Conservation (phyloP, 2,329 filamentous ascomycete genomes). For the Zarea fungicola region DNA sequence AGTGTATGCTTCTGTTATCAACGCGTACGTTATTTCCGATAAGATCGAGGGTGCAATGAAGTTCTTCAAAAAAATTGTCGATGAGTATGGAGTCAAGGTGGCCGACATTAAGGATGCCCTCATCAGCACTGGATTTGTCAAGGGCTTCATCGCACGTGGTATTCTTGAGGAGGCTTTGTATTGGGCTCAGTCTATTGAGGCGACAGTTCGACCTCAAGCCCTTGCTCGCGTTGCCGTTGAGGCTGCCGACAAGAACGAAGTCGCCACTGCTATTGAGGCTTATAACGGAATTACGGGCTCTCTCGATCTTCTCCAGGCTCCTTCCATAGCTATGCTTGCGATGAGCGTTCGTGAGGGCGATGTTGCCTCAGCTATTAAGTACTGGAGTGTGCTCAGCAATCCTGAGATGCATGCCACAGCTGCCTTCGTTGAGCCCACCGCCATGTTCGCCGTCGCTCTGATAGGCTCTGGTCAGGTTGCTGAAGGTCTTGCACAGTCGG, state of each 20-base stretch:
- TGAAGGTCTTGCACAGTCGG: constrained; percentile 74
- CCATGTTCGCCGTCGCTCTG: constrained; percentile 86
- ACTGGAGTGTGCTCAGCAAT: constrained; percentile 70
- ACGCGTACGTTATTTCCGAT: constrained; percentile 78
- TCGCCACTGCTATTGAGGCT: constrained; percentile 60
- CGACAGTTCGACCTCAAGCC: constrained; percentile 52
- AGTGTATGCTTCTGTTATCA: constrained; percentile 88
- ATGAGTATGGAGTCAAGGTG: constrained; percentile 53
- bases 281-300: constrained; percentile 54
- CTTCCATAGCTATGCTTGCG: constrained; percentile 77
- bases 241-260: constrained; percentile 75
- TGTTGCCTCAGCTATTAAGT: constrained; percentile 68
- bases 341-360: constrained; percentile 81
- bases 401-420: constrained; percentile 54
- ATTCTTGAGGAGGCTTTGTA: constrained; percentile 68
- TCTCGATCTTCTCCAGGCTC: constrained; percentile 44
- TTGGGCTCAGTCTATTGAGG: constrained; percentile 62
- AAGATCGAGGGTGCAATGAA: constrained; percentile 76
- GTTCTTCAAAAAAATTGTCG: constrained; percentile 77
- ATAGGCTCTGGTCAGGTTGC: constrained; percentile 79
- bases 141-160: constrained; percentile 66
- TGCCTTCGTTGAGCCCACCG: constrained; percentile 76
- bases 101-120: constrained; percentile 65
- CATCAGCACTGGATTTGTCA: constrained; percentile 69
- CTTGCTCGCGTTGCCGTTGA: constrained; percentile 69